These are phyloP conservation scores for Fusarium verticillioides DNA, from an alignment of 2,329 filamentous ascomycete species.

Conservation along the genomic window DNA sequence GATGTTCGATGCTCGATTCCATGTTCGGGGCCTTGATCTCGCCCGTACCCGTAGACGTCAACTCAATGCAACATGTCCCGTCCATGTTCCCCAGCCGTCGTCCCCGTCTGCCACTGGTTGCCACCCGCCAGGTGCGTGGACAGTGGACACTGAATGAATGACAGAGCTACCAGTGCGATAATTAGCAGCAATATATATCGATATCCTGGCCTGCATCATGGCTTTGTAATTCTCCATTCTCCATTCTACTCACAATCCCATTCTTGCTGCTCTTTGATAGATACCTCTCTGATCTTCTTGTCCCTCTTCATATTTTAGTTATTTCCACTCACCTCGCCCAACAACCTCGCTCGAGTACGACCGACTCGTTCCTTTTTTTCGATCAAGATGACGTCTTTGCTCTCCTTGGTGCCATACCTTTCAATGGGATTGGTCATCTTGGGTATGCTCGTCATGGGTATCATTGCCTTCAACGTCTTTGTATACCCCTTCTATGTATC, in stretches of 20 bases:
- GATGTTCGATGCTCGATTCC: not conserved
- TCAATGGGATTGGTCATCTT: not conserved
- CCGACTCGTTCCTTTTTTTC: not conserved
- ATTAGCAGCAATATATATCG: not conserved
- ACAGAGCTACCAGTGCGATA: not conserved
- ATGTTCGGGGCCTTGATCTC: not conserved
- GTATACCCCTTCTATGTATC: slow-evolving; percentile 58
- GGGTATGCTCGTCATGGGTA: not conserved
- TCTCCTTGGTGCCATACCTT: not conserved
- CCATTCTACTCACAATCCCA: not conserved
- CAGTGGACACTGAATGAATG: slow-evolving; percentile 19
- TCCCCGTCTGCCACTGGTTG: slow-evolving; percentile 17
- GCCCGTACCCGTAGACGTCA: not conserved
- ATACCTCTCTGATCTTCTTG: not conserved
- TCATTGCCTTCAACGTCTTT: slow-evolving; percentile 43
- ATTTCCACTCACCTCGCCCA: not conserved
- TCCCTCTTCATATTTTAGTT: not conserved
- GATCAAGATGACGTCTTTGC: not conserved
- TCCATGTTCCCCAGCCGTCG: slow-evolving; percentile 1
- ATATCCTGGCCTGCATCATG: not conserved
- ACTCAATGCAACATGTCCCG: slow-evolving; percentile 12
- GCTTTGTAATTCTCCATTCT: not conserved
- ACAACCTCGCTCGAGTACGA: not conserved
- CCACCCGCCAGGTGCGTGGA: slow-evolving; percentile 5
- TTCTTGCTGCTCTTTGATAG: not conserved